Evolutionary conservation across 1,139 yeast species (phyloP).

Genomic region (Yamadazyma spencermartinsiae): DNA sequence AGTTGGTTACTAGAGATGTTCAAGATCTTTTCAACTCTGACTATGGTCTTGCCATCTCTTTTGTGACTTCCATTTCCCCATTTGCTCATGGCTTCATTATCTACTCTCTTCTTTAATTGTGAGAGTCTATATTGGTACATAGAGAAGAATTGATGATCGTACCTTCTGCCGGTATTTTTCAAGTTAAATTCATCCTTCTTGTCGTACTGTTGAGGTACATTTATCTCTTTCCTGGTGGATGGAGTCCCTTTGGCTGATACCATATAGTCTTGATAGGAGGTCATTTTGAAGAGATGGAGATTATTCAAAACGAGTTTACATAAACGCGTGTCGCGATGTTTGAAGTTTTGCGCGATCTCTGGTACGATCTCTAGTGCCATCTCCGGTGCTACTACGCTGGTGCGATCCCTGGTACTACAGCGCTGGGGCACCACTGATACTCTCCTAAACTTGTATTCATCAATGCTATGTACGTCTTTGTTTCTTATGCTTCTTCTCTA

Average conservation of each 20-base stretch:
- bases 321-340: constrained; percentile 1
- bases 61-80: constrained; percentile 49
- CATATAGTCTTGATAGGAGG: constrained; percentile 11
- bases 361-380: too few species aligned
- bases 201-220: constrained; percentile 12
- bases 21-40: constrained; percentile 61
- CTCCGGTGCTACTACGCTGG: too few species aligned
- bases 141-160: constrained; percentile 70
- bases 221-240: background rate
- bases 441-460: background rate
- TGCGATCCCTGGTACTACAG: too few species aligned
- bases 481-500: constrained; percentile 51
- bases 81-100: constrained; percentile 40
- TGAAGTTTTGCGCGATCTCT: background rate
- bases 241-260: background rate
- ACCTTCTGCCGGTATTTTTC: constrained; percentile 41
- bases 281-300: background rate
- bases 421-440: too few species aligned
- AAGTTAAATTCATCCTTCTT: constrained; percentile 21
- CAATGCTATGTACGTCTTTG: constrained; percentile 34
- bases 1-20: constrained; percentile 71
- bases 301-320: background rate
- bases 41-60: constrained; percentile 35
- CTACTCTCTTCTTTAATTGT: constrained; percentile 54
- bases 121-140: constrained; percentile 68